These are phyloP conservation scores for Fusarium longipes DNA, from an alignment of 2,329 filamentous ascomycete species.

Conservation along the genomic window DNA sequence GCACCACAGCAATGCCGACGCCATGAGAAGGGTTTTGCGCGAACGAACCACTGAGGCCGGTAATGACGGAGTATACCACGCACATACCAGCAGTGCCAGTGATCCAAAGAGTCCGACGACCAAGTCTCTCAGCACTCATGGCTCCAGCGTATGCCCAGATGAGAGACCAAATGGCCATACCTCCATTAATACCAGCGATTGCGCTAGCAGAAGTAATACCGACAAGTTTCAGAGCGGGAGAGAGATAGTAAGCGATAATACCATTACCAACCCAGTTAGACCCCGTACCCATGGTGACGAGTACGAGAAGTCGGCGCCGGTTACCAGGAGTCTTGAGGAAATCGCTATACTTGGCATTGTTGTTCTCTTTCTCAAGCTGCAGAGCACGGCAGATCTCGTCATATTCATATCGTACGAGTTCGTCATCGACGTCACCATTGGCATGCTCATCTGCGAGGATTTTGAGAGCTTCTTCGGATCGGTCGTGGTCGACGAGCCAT, in stretches of 20 bases:
- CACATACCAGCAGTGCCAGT: slow-evolving; percentile 22
- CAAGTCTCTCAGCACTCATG: slow-evolving; percentile 24
- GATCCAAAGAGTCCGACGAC: slow-evolving; percentile 31
- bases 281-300: slow-evolving; percentile 71
- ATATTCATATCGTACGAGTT: slow-evolving; percentile 71
- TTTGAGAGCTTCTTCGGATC: slow-evolving; percentile 56
- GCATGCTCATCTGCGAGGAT: slow-evolving; percentile 71
- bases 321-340: slow-evolving; percentile 72
- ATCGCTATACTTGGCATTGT: slow-evolving; percentile 65
- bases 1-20: slow-evolving; percentile 28
- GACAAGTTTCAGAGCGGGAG: slow-evolving; percentile 56
- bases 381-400: slow-evolving; percentile 72
- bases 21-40: slow-evolving; percentile 19
- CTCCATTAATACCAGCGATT: slow-evolving; percentile 33
- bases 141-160: slow-evolving; percentile 26
- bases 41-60: slow-evolving; percentile 6
- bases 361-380: slow-evolving; percentile 63
- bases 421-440: slow-evolving; percentile 66
- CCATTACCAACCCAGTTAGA: slow-evolving; percentile 74
- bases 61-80: slow-evolving; percentile 18
- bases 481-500: slow-evolving; percentile 52
- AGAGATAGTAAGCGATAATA: slow-evolving; percentile 72
- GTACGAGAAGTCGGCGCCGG: slow-evolving; percentile 68
- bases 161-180: slow-evolving; percentile 35
- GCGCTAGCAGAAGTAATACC: slow-evolving; percentile 22